Percentiles rank a stretch among this genome's conserved stretches.
These are phyloP conservation scores for Ophiostoma perfectum DNA, from an alignment of 2,329 filamentous ascomycete genomes.

Conservation along the genomic window DNA sequence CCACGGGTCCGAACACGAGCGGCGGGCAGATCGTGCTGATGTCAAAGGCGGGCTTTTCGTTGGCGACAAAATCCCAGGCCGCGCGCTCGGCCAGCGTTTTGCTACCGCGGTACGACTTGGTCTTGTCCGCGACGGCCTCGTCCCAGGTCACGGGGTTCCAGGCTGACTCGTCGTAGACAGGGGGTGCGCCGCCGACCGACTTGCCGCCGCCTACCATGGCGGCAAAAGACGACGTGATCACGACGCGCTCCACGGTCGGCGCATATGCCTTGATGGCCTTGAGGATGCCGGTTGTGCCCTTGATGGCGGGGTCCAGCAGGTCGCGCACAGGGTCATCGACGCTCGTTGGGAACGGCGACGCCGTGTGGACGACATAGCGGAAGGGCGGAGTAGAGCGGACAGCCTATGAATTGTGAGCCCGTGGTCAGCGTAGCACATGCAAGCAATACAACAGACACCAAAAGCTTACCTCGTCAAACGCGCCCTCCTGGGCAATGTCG, in stretches of 20 bases:
- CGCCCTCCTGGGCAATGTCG: constrained; percentile 14
- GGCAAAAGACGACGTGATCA: constrained; percentile 28
- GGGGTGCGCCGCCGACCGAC: constrained; percentile 25
- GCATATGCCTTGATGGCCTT: constrained; percentile 26
- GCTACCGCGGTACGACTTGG: constrained; percentile 47
- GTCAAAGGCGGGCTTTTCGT: constrained; percentile 41
- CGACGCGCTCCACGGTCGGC: constrained; percentile 28
- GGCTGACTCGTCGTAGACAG: constrained; percentile 41
- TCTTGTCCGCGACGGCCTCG: constrained; percentile 31
- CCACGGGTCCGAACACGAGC: constrained; percentile 21
- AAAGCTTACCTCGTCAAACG: constrained; percentile 11
- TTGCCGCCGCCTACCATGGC: constrained; percentile 26
- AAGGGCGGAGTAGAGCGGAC: constrained; percentile 1
- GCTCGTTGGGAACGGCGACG: constrained; percentile 14
- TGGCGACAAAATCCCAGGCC: constrained; percentile 47
- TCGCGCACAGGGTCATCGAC: constrained; percentile 8
- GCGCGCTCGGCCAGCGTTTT: constrained; percentile 51
- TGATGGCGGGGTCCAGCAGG: constrained; percentile 15
- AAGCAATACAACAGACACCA: background rate
- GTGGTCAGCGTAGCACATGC: background rate
- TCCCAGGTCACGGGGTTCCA: constrained; percentile 51
- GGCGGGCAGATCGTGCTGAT: constrained; percentile 33
- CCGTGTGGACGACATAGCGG: constrained; percentile 15
- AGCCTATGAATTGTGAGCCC: background rate
- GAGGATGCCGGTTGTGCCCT: constrained; percentile 11